Percentiles rank a stretch among this genome's conserved stretches.
Evolutionary conservation across 176 grass and related monocot genomes (phyloP).

Genomic region (Lolium rigidum): DNA sequence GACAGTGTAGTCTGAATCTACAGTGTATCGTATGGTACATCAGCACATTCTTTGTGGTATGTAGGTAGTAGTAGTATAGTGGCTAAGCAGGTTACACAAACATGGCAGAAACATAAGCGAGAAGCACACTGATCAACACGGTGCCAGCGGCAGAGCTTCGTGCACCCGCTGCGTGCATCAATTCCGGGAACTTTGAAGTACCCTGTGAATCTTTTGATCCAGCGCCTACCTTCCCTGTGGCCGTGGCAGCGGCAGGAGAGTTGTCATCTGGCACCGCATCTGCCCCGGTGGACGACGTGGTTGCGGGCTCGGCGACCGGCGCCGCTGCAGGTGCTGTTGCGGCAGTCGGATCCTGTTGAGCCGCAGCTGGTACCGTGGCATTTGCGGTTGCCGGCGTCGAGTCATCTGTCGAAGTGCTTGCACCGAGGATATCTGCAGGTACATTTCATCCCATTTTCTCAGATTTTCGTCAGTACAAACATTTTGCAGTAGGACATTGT

Average conservation of each 20-base stretch:
- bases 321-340: not conserved
- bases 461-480: not conserved
- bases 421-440: slow-evolving; percentile 6
- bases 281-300: not conserved
- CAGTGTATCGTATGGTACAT: slow-evolving; percentile 35
- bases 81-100: slow-evolving; percentile 32
- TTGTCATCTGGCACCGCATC: not conserved
- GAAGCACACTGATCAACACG: slow-evolving; percentile 29
- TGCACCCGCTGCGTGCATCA: slow-evolving; percentile 39
- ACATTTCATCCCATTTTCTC: not conserved
- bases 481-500: not conserved
- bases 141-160: slow-evolving; percentile 30
- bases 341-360: slow-evolving; percentile 7
- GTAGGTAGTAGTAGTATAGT: not conserved
- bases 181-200: slow-evolving; percentile 50
- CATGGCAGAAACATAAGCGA: slow-evolving; percentile 43
- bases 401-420: not conserved
- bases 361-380: not conserved
- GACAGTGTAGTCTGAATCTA: slow-evolving; percentile 12
- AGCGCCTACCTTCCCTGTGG: not conserved
- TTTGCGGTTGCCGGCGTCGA: not conserved
- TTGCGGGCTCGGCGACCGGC: slow-evolving; percentile 6
- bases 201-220: slow-evolving; percentile 21
- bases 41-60: slow-evolving; percentile 8
- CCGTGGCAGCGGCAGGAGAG: not conserved